Evolutionary conservation across 805 yeast species (phyloP).

Genomic region (Zygosaccharomyces rouxii): DNA sequence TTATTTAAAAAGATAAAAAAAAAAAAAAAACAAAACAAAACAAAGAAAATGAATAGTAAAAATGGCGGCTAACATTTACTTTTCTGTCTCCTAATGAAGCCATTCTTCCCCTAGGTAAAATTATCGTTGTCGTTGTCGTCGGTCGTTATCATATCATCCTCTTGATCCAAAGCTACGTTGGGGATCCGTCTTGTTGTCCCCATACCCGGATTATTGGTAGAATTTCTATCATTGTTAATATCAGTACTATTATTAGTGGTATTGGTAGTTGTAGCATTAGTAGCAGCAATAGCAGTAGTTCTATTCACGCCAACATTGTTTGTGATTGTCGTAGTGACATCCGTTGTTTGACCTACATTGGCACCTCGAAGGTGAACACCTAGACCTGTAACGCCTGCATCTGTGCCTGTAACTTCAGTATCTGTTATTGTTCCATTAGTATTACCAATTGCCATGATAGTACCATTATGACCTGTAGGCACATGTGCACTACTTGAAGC

Average conservation of each 20-base stretch:
- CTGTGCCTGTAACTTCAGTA: not conserved
- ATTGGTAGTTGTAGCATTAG: not conserved
- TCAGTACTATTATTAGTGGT: not conserved
- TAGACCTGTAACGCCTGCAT: not conserved
- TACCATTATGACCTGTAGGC: slow-evolving; percentile 3
- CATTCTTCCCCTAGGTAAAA: not conserved
- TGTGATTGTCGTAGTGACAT: slow-evolving; percentile 1
- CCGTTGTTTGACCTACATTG: not conserved
- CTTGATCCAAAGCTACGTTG: slow-evolving; percentile 9
- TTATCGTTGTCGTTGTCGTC: slow-evolving; percentile 10
- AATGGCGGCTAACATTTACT: too few species aligned
- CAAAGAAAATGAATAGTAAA: not conserved
- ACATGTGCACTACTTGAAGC: slow-evolving; percentile 5
- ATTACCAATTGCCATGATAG: slow-evolving; percentile 1
- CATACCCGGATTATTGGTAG: not conserved
- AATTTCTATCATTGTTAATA: slow-evolving; percentile 5
- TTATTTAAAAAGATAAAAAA: not conserved
- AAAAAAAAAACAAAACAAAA: not conserved
- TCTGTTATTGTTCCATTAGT: not conserved
- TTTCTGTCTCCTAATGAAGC: too few species aligned
- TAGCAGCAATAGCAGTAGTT: not conserved
- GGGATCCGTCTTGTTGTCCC: slow-evolving; percentile 5
- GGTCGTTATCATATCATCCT: slow-evolving; percentile 10
- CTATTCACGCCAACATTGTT: slow-evolving; percentile 8
- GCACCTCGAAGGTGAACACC: slow-evolving; percentile 3